A percentile compares a stretch with the other conserved stretches of the same genome.
These are phyloP conservation scores for Cercophora sp. DNA, from an alignment of 495 filamentous ascomycete genomes.

Conservation along the genomic window DNA sequence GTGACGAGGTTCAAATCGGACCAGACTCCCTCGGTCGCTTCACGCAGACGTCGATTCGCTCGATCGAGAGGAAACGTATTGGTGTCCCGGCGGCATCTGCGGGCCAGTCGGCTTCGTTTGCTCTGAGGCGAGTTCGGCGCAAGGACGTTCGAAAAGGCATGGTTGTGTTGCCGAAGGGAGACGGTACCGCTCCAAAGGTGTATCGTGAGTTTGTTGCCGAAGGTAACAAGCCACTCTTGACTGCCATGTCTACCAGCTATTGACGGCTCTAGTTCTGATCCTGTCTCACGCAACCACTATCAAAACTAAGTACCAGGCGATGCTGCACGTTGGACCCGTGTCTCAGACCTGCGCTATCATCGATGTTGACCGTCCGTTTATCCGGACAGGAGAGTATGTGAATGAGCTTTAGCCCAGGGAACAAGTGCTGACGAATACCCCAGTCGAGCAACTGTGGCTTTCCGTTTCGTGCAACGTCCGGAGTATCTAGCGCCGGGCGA, in stretches of 20 bases:
- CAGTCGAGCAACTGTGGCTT: constrained; percentile 89
- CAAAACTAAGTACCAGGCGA: constrained; percentile 95
- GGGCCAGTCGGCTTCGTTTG: constrained; percentile 90
- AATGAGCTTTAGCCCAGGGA: too few species aligned
- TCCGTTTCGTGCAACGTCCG: constrained; percentile 92
- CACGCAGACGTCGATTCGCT: constrained; percentile 80
- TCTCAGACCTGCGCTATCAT: constrained; percentile 96
- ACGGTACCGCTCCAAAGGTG: constrained; percentile 67
- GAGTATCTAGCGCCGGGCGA: constrained; percentile 89
- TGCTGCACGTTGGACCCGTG: constrained; percentile 95
- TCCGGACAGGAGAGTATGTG: constrained; percentile 88
- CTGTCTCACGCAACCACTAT: constrained; percentile 97
- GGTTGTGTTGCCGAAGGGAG: constrained; percentile 88
- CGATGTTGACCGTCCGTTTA: constrained; percentile 93
- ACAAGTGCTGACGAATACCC: too few species aligned
- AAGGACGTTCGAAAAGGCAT: constrained; percentile 98
- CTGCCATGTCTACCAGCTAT: neutral
- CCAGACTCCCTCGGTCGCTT: constrained; percentile 93
- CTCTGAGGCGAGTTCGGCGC: constrained; percentile 74
- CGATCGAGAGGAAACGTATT: constrained; percentile 94
- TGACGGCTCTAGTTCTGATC: constrained; percentile 66
- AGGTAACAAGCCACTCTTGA: constrained; percentile 40
- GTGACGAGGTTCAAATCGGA: constrained; percentile 84
- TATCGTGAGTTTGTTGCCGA: constrained; percentile 92
- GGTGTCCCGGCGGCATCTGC: constrained; percentile 83